These are phyloP conservation scores for Russula sp. DNA, from an alignment of 768 basidiomycete species.

Conservation along the genomic window DNA sequence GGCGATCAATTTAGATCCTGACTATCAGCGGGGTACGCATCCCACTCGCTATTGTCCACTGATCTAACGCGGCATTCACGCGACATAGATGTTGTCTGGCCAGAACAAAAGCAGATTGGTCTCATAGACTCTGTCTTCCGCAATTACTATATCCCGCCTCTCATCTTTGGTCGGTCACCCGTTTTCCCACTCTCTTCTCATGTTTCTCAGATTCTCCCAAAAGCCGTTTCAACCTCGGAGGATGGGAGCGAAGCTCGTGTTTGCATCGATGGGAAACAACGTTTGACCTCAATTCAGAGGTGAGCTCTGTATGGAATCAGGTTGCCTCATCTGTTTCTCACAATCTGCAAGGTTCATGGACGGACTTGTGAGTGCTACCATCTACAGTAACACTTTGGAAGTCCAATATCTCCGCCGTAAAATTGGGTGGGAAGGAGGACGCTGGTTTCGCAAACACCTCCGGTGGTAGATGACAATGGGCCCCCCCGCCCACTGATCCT, in stretches of 20 bases:
- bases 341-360: constrained; percentile 42
- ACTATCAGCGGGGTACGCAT: constrained; percentile 66
- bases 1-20: constrained; percentile 66
- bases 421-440: not conserved
- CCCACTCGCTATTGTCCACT: not conserved
- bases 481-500: not conserved
- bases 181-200: not conserved
- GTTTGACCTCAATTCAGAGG: constrained; percentile 67
- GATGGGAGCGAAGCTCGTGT: constrained; percentile 62
- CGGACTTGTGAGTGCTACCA: constrained; percentile 46
- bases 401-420: not conserved
- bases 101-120: constrained; percentile 63
- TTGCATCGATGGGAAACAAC: constrained; percentile 78
- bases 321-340: not conserved
- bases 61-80: not conserved
- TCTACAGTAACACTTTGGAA: constrained; percentile 4
- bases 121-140: constrained; percentile 73
- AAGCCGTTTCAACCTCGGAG: constrained; percentile 43
- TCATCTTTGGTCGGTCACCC: constrained; percentile 56
- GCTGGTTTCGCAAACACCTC: not conserved
- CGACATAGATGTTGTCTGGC: constrained; percentile 68
- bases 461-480: not conserved
- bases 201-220: not conserved
- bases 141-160: constrained; percentile 73
- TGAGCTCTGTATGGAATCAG: constrained; percentile 26